Base-by-base conservation (phyloP, 306 rosid genomes). In the Ziziphus jujuba region DNA sequence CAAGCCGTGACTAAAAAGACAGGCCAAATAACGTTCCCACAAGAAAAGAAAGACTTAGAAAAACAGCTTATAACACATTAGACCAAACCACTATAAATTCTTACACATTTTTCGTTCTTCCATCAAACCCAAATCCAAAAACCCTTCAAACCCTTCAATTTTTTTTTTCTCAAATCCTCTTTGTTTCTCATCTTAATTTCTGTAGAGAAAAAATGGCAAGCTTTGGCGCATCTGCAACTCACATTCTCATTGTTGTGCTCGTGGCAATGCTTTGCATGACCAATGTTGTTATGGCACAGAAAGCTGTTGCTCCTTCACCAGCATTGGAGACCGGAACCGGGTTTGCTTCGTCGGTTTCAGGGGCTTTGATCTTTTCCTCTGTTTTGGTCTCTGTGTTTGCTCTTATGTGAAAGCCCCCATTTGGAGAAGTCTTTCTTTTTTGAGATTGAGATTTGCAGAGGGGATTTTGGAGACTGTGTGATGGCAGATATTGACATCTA, bases 311-410 rank as follows among this genome's bases (percentile, higher is more conserved):
- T 48, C 95, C 95, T 9, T 36, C 86, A 8, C 71, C 95, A 0
- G 79, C 70, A 56, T 25, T 79, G 74, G 80, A 72, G 34, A 60
- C 95, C 51, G 95, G 95, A 62, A 66, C 56, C 22, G 90, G 86
- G 25, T 72, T 63, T 74, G 51, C 80, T 76, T 57, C 73, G 48
- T 59, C 69, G 53, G 63, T 84, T 63, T 76, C 88, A 22, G 72
- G 60, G 66, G 70, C 66, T 23, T 56, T 76, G 66, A 59, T 48
- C 20, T 60, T 54, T 56, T 80, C 63, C 61, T 80, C 84, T 56
- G 0, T 82, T 36, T 43, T 87, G 76, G 79, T 72, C 75, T 82
- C 86, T 76, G 58, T 87, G 40, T 52, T 75, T 66, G 69, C 80
- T 51, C 77, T 77, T 61, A 54, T 72, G 49, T 54, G 79, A 72